Evolutionary conservation across 2,329 filamentous ascomycete species (phyloP).

Genomic region (Cladosporium sp.): DNA sequence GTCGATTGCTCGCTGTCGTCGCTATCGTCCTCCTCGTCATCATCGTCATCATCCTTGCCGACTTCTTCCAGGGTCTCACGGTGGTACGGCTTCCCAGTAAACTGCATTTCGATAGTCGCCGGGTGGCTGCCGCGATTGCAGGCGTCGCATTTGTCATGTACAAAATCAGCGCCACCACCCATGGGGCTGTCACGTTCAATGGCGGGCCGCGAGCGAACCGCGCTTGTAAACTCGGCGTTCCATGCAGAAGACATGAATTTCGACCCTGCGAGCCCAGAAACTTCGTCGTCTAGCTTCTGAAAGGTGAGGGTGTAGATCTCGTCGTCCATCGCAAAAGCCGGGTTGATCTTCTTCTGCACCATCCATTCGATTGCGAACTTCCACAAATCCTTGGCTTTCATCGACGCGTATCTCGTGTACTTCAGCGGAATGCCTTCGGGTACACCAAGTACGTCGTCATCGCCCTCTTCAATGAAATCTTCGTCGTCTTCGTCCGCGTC

Average conservation of each 20-base stretch:
- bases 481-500: constrained; percentile 52
- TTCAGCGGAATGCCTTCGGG: constrained; percentile 59
- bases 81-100: constrained; percentile 62
- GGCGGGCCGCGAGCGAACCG: constrained; percentile 59
- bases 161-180: constrained; percentile 41
- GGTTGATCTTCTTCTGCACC: constrained; percentile 71
- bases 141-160: constrained; percentile 54
- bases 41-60: constrained; percentile 32
- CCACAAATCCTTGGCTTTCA: constrained; percentile 67
- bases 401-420: constrained; percentile 60
- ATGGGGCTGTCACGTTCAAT: constrained; percentile 31
- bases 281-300: constrained; percentile 64
- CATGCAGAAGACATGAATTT: constrained; percentile 68
- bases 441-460: constrained; percentile 50
- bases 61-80: constrained; percentile 60
- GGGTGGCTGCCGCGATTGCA: constrained; percentile 65
- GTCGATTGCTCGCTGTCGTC: constrained; percentile 24
- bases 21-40: constrained; percentile 35
- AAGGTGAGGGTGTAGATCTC: constrained; percentile 64
- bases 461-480: constrained; percentile 58
- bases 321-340: constrained; percentile 58
- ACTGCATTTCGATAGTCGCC: constrained; percentile 57
- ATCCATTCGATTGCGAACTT: constrained; percentile 72
- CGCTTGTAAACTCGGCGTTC: constrained; percentile 59
- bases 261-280: constrained; percentile 59